Percentiles rank a stretch among this genome's conserved stretches.
Conservation (phyloP, 1,139 yeast species). For the Lodderomyces beijingensis region DNA sequence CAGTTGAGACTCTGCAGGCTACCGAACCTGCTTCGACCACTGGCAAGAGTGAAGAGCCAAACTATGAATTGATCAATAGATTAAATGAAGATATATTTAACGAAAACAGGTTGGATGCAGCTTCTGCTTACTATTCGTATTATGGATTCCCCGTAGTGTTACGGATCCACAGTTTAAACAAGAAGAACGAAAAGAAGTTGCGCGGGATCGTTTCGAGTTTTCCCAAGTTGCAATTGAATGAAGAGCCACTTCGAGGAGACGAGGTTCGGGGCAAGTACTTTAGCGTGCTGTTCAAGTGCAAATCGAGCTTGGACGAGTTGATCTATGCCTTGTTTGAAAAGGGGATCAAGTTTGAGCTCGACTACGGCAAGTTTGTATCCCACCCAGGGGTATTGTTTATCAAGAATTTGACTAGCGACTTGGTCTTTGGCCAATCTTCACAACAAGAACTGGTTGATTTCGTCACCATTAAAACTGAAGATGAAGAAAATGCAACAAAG, state of each 20-base stretch:
- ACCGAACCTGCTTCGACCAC: too few relatives aligned
- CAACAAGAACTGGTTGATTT: not conserved
- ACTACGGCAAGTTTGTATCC: slow-evolving; percentile 44
- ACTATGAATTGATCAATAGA: slow-evolving; percentile 8
- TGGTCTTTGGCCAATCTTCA: slow-evolving; percentile 8
- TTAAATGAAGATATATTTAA: slow-evolving; percentile 10
- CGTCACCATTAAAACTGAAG: not conserved
- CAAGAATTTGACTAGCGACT: slow-evolving; percentile 33
- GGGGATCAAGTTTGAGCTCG: slow-evolving; percentile 14
- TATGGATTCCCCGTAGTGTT: slow-evolving; percentile 13
- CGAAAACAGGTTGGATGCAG: slow-evolving; percentile 5
- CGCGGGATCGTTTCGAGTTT: too few relatives aligned
- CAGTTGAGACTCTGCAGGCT: too few relatives aligned
- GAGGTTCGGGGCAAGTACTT: not conserved
- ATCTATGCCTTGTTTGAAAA: slow-evolving; percentile 10
- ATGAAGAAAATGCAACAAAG: slow-evolving; percentile 1
- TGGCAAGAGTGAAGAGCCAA: too few relatives aligned
- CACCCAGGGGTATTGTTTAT: slow-evolving; percentile 66
- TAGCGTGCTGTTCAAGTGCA: slow-evolving; percentile 8
- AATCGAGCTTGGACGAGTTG: slow-evolving; percentile 11
- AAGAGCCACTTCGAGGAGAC: not conserved
- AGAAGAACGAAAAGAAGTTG: slow-evolving; percentile 2
- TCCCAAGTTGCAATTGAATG: too few relatives aligned
- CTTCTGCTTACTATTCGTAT: not conserved
- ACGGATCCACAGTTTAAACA: slow-evolving; percentile 5